phyloP scores from a whole-genome alignment of 441 rosid genomes.

The Monsonia emarginata region DNA sequence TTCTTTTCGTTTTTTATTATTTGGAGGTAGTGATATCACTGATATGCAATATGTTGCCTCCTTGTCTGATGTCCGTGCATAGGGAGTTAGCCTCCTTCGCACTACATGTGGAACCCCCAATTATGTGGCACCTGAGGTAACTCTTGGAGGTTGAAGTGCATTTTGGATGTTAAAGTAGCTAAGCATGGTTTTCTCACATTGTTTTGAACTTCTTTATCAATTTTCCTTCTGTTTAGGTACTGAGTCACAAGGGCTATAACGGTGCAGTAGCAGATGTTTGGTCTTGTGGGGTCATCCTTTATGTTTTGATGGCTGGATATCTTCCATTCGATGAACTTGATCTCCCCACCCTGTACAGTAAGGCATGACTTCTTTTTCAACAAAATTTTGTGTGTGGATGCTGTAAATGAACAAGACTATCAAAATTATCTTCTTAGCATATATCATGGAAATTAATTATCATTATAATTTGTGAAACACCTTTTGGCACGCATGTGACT shows the following conservation, averaged over 20 bases:
- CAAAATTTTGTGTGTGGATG: not conserved
- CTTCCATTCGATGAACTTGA: slow-evolving; percentile 97
- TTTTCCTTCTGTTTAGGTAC: slow-evolving; percentile 46
- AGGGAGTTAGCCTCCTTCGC: slow-evolving; percentile 77
- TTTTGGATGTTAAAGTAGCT: not conserved
- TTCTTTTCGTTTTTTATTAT: not conserved
- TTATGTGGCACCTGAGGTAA: slow-evolving; percentile 96
- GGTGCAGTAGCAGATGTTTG: slow-evolving; percentile 93
- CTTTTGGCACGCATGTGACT: not conserved
- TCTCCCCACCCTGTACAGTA: slow-evolving; percentile 81
- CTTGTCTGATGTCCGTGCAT: slow-evolving; percentile 19
- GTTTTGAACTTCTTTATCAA: slow-evolving; percentile 3
- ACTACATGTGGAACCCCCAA: slow-evolving; percentile 96
- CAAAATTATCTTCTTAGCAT: not conserved
- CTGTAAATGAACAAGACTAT: not conserved
- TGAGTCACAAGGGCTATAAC: slow-evolving; percentile 86
- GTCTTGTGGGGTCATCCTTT: slow-evolving; percentile 90
- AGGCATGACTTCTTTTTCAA: slow-evolving; percentile 45
- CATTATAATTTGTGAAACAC: too few species aligned
- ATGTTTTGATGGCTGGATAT: slow-evolving; percentile 83
- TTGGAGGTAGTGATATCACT: slow-evolving; percentile 14
- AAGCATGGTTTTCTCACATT: not conserved
- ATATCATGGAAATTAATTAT: not conserved
- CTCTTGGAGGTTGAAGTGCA: not conserved
- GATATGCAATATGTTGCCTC: not conserved